A percentile compares a stretch with the other conserved stretches of the same genome.
These are phyloP conservation scores for Colletotrichum theobromicola DNA, from an alignment of 2,329 filamentous ascomycete genomes.

Conservation along the genomic window DNA sequence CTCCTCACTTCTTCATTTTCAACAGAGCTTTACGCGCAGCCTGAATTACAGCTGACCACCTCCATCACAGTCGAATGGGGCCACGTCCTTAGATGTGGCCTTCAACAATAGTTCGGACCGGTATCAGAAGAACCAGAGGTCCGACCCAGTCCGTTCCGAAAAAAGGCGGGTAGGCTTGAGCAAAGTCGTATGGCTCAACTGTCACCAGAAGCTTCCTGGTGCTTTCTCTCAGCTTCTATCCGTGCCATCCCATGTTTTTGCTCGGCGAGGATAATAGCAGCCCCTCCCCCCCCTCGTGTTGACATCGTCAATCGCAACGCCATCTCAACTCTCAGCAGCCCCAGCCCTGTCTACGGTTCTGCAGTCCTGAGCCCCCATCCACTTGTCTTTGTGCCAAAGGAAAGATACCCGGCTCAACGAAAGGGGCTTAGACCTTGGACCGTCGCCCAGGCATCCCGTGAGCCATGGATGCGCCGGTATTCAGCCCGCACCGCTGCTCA, in stretches of 20 bases:
- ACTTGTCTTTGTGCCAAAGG: background rate
- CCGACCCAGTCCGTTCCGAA: background rate
- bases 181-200: background rate
- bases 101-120: background rate
- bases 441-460: background rate
- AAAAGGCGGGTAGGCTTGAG: background rate
- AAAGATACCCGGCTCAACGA: background rate
- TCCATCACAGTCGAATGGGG: background rate
- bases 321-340: background rate
- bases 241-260: constrained; percentile 5
- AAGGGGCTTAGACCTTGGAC: background rate
- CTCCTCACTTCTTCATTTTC: background rate
- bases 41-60: too few species aligned
- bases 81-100: background rate
- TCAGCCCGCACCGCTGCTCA: background rate
- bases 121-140: background rate
- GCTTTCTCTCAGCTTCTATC: background rate
- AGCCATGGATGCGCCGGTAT: background rate
- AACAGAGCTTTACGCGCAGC: background rate
- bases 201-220: background rate
- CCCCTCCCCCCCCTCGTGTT: background rate
- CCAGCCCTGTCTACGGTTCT: background rate
- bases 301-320: background rate
- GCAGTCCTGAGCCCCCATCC: background rate
- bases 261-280: background rate